Conservation (phyloP, 495 filamentous ascomycete genomes). For the Aspergillus haitiensis region DNA sequence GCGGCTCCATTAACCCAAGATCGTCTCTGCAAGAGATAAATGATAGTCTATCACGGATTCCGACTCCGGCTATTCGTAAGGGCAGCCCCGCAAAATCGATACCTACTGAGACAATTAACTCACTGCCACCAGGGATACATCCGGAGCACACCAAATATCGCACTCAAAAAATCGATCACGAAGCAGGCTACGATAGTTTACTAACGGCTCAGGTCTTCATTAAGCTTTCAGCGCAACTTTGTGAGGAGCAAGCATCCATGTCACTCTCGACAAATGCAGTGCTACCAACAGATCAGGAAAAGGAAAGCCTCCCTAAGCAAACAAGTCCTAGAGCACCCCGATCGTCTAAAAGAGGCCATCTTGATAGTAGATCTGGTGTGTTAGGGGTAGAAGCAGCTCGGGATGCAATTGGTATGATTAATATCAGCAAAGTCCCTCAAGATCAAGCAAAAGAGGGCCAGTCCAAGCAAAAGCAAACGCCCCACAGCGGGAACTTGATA, state of each 20-base stretch:
- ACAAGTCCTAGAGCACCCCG: background rate
- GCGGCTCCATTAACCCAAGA: constrained; percentile 49
- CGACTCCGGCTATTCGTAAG: constrained; percentile 50
- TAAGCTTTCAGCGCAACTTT: constrained; percentile 57
- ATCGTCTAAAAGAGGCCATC: background rate
- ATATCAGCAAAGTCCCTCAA: too few species aligned
- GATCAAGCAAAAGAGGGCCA: too few species aligned
- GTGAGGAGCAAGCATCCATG: constrained; percentile 25
- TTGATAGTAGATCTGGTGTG: constrained; percentile 23
- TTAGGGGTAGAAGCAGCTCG: constrained; percentile 18
- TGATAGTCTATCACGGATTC: constrained; percentile 36
- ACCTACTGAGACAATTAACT: background rate
- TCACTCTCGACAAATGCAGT: constrained; percentile 1
- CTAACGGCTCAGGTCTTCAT: constrained; percentile 67
- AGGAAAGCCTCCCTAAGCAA: background rate
- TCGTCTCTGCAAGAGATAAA: constrained; percentile 55
- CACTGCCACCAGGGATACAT: constrained; percentile 30
- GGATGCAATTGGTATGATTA: too few species aligned
- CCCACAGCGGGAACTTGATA: constrained; percentile 37
- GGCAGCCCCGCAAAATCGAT: background rate
- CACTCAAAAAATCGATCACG: constrained; percentile 48
- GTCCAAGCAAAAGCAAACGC: constrained; percentile 14
- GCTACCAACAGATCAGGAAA: background rate
- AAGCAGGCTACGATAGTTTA: constrained; percentile 74
- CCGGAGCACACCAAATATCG: constrained; percentile 50